Evolutionary conservation across 2,329 filamentous ascomycete genomes (phyloP), one percentile per base, ranked within the genome.

Genomic region (Blastomyces gilchristii): DNA sequence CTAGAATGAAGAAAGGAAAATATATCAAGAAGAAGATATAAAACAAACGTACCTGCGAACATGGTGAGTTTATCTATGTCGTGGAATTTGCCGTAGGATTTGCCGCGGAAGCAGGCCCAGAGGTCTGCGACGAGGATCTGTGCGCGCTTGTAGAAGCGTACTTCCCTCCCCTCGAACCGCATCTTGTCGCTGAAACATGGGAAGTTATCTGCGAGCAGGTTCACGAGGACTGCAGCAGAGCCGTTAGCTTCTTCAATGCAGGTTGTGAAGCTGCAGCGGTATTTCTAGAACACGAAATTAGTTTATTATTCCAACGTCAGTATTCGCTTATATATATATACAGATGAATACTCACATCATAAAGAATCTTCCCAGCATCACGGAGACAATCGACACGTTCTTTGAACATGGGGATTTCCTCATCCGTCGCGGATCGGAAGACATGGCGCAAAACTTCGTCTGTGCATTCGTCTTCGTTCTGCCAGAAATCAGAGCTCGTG

Each of bases 61-160:
- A 97, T 97, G 65, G 94, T 99, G 70, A 99, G 88, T 73, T 91
- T 91, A 77, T 94, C 88, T 69, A 99, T 96, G 72, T 99, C 94
- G 63, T 85, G 73, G 75, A 99, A 99, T 37, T 83, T 80, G 41
- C 94, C 95, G 70, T 87, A 92, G 34, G 83, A 81, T 68, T 87
- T 81, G 56, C 91, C 91, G 61, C 93, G 85, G 73, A 97, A 97
- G 66, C 91, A 95, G 5, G 94, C 95, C 95, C 95, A 99, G 0
- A 97, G 74, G 74, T 99, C 94, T 28, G 95, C 95, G 2, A 96
- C 92, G 25, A 97, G 83, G 65, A 99, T 99, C 76, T 99, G 94
- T 1, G 94, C 92, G 12, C 95, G 86, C 77, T 99, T 99, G 72
- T 96, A 85, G 66, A 99, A 83, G 16, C 91, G 87, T 2, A 99